These are phyloP conservation scores for Solanum virginianum DNA, from an alignment of 257 asterid genomes.

Conservation along the genomic window DNA sequence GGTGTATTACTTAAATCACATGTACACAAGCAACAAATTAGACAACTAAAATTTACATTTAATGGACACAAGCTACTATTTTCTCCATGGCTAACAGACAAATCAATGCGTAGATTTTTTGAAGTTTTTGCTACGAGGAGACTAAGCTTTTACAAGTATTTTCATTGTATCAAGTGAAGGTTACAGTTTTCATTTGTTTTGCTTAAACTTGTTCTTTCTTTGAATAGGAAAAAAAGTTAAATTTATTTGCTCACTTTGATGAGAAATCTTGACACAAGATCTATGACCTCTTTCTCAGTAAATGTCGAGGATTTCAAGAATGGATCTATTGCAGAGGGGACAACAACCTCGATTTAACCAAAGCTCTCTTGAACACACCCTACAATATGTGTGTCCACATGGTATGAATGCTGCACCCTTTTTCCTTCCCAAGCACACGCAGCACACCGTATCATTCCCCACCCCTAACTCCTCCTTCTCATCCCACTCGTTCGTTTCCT, in stretches of 20 bases:
- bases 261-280: not conserved
- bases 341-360: conserved; percentile 84
- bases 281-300: conserved; percentile 26
- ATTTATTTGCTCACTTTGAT: not conserved
- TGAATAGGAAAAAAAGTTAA: not conserved
- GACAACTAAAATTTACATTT: not conserved
- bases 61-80: not conserved
- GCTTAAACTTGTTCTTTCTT: not conserved
- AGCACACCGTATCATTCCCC: conserved; percentile 58
- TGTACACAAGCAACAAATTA: not conserved
- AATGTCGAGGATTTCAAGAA: conserved; percentile 68
- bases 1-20: not conserved
- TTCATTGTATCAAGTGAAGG: not conserved
- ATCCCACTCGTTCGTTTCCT: conserved; percentile 60
- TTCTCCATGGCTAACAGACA: not conserved
- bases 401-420: conserved; percentile 93
- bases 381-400: conserved; percentile 94
- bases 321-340: conserved; percentile 83
- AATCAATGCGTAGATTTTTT: too few relatives aligned
- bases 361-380: conserved; percentile 85
- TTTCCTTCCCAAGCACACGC: conserved; percentile 94
- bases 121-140: not conserved
- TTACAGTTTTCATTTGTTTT: not conserved
- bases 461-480: conserved; percentile 8
- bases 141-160: not conserved